A percentile compares a stretch with the other conserved stretches of the same genome.
Conservation (phyloP, 768 basidiomycete genomes). For the Chalciporus pseudorubinellus region DNA sequence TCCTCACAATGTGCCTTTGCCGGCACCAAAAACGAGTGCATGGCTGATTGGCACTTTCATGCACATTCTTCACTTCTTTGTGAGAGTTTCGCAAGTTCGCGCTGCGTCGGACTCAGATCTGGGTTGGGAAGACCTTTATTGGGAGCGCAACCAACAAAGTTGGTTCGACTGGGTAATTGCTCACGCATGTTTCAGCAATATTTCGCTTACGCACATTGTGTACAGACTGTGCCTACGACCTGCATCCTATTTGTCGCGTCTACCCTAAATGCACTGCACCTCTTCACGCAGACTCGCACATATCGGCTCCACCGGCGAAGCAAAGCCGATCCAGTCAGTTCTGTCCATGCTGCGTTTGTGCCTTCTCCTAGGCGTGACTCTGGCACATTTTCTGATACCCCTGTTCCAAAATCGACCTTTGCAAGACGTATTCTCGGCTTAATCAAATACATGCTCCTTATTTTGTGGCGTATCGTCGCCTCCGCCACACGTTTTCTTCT, state of each 20-base stretch:
- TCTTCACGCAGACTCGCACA: conserved; percentile 65
- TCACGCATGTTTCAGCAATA: background rate
- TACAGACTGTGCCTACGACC: conserved; percentile 64
- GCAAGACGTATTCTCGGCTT: conserved; percentile 34
- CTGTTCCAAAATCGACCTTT: conserved; percentile 45
- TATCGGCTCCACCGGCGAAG: conserved; percentile 64
- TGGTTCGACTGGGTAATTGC: conserved; percentile 80
- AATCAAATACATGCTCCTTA: conserved; percentile 35
- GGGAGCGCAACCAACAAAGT: conserved; percentile 56
- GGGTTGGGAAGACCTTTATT: conserved; percentile 78
- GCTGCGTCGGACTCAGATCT: conserved; percentile 62
- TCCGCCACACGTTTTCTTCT: conserved; percentile 66
- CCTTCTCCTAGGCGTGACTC: conserved; percentile 36
- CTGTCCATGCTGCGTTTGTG: conserved; percentile 68
- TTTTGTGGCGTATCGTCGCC: conserved; percentile 50
- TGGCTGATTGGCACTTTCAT: conserved; percentile 60
- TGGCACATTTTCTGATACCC: conserved; percentile 27
- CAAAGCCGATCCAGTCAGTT: conserved; percentile 58
- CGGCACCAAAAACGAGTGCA: conserved; percentile 63
- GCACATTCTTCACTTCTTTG: conserved; percentile 67
- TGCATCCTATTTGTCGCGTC: conserved; percentile 54
- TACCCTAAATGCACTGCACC: conserved; percentile 57
- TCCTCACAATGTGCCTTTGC: conserved; percentile 77
- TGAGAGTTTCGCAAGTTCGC: conserved; percentile 57
- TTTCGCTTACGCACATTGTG: background rate